These are phyloP conservation scores for Hyaloscypha hepaticicola DNA, from an alignment of 495 filamentous ascomycete genomes.

Conservation along the genomic window DNA sequence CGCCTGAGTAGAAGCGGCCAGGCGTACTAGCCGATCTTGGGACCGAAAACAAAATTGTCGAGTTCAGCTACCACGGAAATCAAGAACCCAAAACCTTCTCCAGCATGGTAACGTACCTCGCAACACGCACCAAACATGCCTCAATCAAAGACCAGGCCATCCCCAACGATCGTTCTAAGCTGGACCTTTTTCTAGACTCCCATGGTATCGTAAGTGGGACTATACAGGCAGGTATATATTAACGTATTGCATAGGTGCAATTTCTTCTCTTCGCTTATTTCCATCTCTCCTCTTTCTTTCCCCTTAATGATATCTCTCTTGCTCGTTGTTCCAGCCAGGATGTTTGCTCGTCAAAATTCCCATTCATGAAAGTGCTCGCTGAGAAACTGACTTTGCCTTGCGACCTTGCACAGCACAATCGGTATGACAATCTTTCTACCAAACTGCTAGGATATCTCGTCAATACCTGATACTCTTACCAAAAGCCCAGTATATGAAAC, in stretches of 20 bases:
- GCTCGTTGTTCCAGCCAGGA: neutral
- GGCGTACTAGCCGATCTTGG: no score
- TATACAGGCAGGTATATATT: neutral
- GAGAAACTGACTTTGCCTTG: conserved; percentile 19
- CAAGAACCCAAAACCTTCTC: no score
- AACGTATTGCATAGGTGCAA: neutral
- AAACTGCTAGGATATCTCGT: neutral
- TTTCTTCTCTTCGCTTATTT: neutral
- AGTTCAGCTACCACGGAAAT: no score
- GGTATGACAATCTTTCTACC: neutral
- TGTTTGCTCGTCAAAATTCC: conserved; percentile 7
- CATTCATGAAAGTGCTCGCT: conserved; percentile 8
- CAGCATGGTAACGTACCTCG: no score
- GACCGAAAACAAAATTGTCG: no score
- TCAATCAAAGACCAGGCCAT: neutral
- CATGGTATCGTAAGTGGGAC: neutral
- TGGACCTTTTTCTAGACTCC: neutral
- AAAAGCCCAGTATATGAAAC: conserved; percentile 36
- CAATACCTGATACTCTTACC: conserved; percentile 6
- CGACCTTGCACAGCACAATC: conserved; percentile 18
- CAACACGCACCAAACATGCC: no score
- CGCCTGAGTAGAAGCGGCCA: no score
- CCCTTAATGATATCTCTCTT: neutral
- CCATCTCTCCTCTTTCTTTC: neutral
- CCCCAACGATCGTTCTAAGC: neutral